These are phyloP conservation scores for Mycena venus DNA, from an alignment of 768 basidiomycete species.

Conservation along the genomic window DNA sequence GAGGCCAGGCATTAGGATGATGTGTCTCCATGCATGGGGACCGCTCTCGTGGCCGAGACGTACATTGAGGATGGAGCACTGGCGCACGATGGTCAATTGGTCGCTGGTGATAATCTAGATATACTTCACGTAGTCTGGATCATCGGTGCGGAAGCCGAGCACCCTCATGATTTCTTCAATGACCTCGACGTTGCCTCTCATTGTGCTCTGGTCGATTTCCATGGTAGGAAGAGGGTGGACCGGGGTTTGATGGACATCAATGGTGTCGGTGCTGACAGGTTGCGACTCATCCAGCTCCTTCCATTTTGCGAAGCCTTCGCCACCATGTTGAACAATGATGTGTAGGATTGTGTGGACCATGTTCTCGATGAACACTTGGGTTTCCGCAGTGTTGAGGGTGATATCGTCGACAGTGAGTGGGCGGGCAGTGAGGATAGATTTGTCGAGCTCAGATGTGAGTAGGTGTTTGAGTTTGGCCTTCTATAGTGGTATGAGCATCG, in stretches of 20 bases:
- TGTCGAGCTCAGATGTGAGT: too few relatives aligned
- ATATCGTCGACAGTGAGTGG: too few relatives aligned
- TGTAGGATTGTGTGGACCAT: too few relatives aligned
- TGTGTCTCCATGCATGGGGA: slow-evolving; percentile 3
- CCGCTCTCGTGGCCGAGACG: slow-evolving; percentile 28
- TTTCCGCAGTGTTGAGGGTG: too few relatives aligned
- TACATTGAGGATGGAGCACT: too few relatives aligned
- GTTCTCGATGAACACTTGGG: slow-evolving; percentile 1
- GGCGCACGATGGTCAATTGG: slow-evolving; percentile 32
- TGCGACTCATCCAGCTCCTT: neutral
- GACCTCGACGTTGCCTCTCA: slow-evolving; percentile 33
- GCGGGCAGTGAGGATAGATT: too few relatives aligned
- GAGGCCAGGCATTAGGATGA: slow-evolving; percentile 31
- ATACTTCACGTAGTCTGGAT: too few relatives aligned
- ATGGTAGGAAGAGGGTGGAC: slow-evolving; percentile 27
- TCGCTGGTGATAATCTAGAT: slow-evolving; percentile 32
- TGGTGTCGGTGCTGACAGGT: too few relatives aligned
- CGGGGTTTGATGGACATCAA: slow-evolving; percentile 18
- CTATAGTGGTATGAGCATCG: too few relatives aligned
- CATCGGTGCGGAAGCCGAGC: too few relatives aligned
- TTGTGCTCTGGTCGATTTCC: slow-evolving; percentile 34
- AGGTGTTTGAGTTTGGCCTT: too few relatives aligned
- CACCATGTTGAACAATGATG: slow-evolving; percentile 31
- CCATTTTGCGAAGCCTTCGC: slow-evolving; percentile 11
- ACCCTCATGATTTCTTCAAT: too few relatives aligned